These are phyloP conservation scores for Trichomonas gallinae DNA, from an alignment of 208 protist species.

Conservation along the genomic window DNA sequence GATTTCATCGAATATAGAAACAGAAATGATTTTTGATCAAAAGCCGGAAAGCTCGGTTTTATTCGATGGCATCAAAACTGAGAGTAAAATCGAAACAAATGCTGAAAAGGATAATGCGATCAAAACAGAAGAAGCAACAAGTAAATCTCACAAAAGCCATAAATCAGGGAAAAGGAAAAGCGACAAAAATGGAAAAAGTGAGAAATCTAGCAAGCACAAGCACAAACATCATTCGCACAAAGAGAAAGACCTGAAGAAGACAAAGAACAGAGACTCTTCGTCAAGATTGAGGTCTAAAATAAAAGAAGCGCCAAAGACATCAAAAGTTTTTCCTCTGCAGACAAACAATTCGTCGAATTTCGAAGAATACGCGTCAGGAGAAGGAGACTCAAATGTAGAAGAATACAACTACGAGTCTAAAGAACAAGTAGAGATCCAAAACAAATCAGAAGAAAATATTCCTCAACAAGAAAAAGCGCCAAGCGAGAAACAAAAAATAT, in stretches of 20 bases:
- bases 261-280: background rate
- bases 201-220: background rate
- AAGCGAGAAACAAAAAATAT: too few species aligned
- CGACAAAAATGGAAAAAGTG: background rate
- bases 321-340: background rate
- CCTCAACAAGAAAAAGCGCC: background rate
- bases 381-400: background rate
- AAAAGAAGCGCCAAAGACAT: background rate
- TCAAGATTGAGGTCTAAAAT: background rate
- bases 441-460: background rate
- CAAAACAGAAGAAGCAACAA: background rate
- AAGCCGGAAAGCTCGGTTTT: too few species aligned
- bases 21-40: background rate
- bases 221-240: background rate
- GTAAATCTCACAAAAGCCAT: background rate
- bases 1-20: background rate
- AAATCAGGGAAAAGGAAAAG: background rate
- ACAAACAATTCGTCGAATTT: background rate
- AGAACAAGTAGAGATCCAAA: background rate
- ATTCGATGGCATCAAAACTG: too few species aligned
- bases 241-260: background rate
- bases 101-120: background rate
- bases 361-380: background rate
- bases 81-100: too few species aligned
- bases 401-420: background rate